Evolutionary conservation across 2,329 filamentous ascomycete genomes (phyloP), one percentile per base, ranked within the genome.

Genomic region (Fusarium buxicola): DNA sequence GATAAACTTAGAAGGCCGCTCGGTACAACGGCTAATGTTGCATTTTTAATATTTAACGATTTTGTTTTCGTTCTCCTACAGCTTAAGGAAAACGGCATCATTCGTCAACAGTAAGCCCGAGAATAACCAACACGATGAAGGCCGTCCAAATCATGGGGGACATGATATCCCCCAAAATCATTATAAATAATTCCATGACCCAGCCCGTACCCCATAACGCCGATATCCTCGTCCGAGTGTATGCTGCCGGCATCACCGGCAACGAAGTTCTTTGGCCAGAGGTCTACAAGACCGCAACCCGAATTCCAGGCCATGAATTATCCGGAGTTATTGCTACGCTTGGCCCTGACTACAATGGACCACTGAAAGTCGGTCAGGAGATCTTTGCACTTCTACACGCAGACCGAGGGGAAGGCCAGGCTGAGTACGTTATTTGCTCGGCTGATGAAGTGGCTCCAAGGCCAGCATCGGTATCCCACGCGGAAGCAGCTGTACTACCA

Each of bases 251-350:
- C 3, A 52, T 78, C 40, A 78, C 75, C 0, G 73, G 69, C 18
- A 74, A 76, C 45, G 76, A 78, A 28, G 41, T 75, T 3, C 52
- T 63, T 1, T 78, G 76, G 76, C 65, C 60, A 2, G 76, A 76
- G 5, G 41, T 76, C 1, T 77, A 76, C 55, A 36, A 63, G 3
- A 69, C 66, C 0, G 50, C 70, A 2, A 38, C 53, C 3, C 66
- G 70, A 4, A 71, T 78, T 11, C 76, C 76, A 0, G 76, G 76
- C 0, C 75, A 76, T 38, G 76, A 78, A 24, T 55, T 78, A 15
- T 76, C 76, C 3, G 76, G 76, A 16, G 55, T 63, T 6, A 54
- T 78, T n/a, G 57, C 49, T 2, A 63, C 58, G 0, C 44, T 77
- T 2, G 62, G 62, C 2, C 48, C 62, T 2, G 8, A 30, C 1